Percentiles rank a stretch among this genome's conserved stretches.
Conservation (phyloP, 495 filamentous ascomycete species). For the Gamarada debralockiae region DNA sequence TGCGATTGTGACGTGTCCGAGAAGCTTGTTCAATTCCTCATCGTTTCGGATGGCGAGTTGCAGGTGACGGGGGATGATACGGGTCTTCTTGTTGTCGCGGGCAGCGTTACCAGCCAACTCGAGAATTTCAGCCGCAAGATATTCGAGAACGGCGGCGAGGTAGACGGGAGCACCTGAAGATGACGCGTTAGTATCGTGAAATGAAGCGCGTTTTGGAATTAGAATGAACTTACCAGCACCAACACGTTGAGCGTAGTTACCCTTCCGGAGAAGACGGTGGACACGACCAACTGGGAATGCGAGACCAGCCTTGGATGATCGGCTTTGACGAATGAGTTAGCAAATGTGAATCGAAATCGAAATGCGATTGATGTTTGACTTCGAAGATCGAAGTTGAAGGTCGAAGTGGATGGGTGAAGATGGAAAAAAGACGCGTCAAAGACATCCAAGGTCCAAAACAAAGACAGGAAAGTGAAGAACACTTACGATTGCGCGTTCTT, state of each 20-base stretch:
- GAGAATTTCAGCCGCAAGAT: conserved; percentile 97
- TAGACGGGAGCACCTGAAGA: conserved; percentile 90
- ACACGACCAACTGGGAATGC: conserved; percentile 99
- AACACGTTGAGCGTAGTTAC: conserved; percentile 99
- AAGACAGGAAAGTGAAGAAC: neutral
- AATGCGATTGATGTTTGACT: neutral
- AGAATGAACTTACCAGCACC: conserved; percentile 70
- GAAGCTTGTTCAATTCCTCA: conserved; percentile 99
- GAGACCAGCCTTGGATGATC: conserved; percentile 98
- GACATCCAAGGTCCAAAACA: neutral
- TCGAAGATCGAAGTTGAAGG: conserved; percentile 16
- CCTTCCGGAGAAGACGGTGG: conserved; percentile 98
- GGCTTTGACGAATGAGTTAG: conserved; percentile 55
- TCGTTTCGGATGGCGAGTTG: conserved; percentile 99
- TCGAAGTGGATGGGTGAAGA: conserved; percentile 10
- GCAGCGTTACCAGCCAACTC: conserved; percentile 98
- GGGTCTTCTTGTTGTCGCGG: conserved; percentile 99
- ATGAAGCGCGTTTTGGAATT: conserved; percentile 4
- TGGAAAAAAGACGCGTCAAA: conserved; percentile 28
- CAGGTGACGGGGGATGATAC: conserved; percentile 98
- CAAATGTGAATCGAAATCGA: conserved; percentile 11
- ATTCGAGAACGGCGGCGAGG: conserved; percentile 96
- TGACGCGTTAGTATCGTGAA: conserved; percentile 28
- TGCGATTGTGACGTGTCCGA: conserved; percentile 98
- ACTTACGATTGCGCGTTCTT: conserved; percentile 98